Evolutionary conservation across 2,329 filamentous ascomycete species (phyloP), one percentile per base, ranked within the genome.

Genomic region (Pseudogymnoascus sp.): DNA sequence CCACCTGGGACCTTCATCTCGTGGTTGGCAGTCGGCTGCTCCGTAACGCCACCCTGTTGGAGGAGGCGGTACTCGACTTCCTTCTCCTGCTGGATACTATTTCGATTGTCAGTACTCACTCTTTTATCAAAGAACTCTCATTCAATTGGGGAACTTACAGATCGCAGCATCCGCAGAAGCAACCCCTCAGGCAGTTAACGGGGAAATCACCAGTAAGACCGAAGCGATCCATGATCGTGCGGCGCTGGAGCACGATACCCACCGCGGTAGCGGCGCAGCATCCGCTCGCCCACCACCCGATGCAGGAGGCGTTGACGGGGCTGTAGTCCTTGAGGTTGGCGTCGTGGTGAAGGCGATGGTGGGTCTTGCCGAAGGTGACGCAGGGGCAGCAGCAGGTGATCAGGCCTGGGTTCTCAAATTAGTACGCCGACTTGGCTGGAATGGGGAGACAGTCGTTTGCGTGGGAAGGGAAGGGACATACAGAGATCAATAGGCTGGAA

Each of bases 281-380:
- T 42, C 62, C 40, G 16, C 68, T 61, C 16, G 66, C 63, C 62
- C 60, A 69, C 59, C 66, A 72, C 53, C 68, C 61, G 12, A 72
- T 16, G 62, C 71, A 73, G 44, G 68, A 69, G 31, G 67, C 68
- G 62, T 76, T 76, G 67, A 73, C 64, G 10, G 70, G 67, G 11
- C 70, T 69, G 64, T 74, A 76, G 7, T 65, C 69, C 4, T 68
- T 65, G 68, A 76, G 68, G 63, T 71, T 69, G 21, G 68, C 68
- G 42, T 74, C 66, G 53, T 74, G 68, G 25, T 69, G 68, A 4
- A 74, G 65, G 25, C 74, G 72, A 59, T 75, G 69, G 50, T 73
- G 69, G n/a, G 72, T 74, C 62, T 72, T 75, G 42, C 74, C 74
- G 67, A 75, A 75, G 2, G 71, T 72, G 21, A 75, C 65, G 62